Percentiles rank a stretch among this genome's conserved stretches.
Evolutionary conservation across 1,284 basidiomycete species (phyloP).

Genomic region (Testicularia cyperi): DNA sequence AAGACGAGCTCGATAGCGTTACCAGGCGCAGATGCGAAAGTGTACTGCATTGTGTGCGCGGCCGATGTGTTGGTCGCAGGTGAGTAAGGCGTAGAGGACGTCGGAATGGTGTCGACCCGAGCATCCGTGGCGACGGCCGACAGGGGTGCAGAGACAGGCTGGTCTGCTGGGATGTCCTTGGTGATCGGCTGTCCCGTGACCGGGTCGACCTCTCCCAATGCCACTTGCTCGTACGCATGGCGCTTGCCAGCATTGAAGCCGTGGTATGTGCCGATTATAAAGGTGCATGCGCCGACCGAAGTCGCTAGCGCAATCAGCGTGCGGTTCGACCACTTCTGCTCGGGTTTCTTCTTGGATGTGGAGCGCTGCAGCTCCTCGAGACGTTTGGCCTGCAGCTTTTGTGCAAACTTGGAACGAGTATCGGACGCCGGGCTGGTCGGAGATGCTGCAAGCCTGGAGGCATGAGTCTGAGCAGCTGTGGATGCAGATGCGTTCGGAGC

Average conservation of each 20-base stretch:
- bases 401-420: constrained; percentile 12
- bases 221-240: constrained; percentile 7
- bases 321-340: constrained; percentile 37
- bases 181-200: too few relatives aligned
- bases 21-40: neutral
- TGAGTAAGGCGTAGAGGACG: too few relatives aligned
- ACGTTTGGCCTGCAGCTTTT: constrained; percentile 17
- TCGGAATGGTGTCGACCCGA: neutral
- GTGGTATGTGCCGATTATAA: constrained; percentile 26
- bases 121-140: neutral
- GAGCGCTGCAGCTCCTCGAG: constrained; percentile 24
- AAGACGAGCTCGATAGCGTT: neutral
- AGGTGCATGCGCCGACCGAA: constrained; percentile 29
- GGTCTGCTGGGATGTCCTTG: too few relatives aligned
- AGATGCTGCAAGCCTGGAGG: neutral
- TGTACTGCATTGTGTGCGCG: too few relatives aligned
- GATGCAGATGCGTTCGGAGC: constrained; percentile 7
- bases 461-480: constrained; percentile 2
- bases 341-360: constrained; percentile 6
- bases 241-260: constrained; percentile 27
- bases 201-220: neutral
- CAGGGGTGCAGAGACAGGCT: neutral
- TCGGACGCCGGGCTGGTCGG: neutral
- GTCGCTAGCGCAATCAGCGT: constrained; percentile 33
- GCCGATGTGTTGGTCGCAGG: too few relatives aligned